phyloP scores from a whole-genome alignment of 768 basidiomycete genomes.

The Kwoniella heveanensis region DNA sequence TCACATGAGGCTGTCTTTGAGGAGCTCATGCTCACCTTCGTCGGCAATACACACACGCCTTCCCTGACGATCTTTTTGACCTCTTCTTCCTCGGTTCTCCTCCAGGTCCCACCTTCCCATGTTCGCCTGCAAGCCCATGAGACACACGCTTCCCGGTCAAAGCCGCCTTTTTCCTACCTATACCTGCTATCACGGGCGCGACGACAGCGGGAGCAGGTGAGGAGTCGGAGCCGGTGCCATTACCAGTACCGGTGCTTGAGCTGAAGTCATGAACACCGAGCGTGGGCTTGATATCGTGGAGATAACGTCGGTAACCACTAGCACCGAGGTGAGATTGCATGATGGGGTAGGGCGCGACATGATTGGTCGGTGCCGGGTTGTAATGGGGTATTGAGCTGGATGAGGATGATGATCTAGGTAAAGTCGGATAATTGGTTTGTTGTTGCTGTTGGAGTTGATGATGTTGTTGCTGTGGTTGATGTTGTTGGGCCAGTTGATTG shows the following conservation, averaged over 20 bases:
- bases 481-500: neutral
- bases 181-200: conserved; percentile 5
- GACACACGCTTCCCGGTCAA: conserved; percentile 3
- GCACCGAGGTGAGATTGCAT: conserved; percentile 15
- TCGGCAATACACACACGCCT: conserved; percentile 90
- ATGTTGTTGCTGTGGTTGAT: conserved; percentile 6
- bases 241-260: neutral
- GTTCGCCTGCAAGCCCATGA: conserved; percentile 1
- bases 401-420: conserved; percentile 15
- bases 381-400: conserved; percentile 13
- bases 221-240: neutral
- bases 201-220: neutral
- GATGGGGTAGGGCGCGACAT: neutral
- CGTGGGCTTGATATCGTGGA: conserved; percentile 3
- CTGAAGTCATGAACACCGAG: conserved; percentile 4
- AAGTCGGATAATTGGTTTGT: neutral
- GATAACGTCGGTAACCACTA: neutral
- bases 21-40: conserved; percentile 63
- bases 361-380: conserved; percentile 3
- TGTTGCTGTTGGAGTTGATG: neutral
- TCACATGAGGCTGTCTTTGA: no score
- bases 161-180: conserved; percentile 21
- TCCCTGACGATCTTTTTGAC: conserved; percentile 52
- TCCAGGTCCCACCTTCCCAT: conserved; percentile 5
- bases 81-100: conserved; percentile 38